Base-by-base conservation (phyloP, 805 yeast genomes). In the Candida tallmaniae region DNA sequence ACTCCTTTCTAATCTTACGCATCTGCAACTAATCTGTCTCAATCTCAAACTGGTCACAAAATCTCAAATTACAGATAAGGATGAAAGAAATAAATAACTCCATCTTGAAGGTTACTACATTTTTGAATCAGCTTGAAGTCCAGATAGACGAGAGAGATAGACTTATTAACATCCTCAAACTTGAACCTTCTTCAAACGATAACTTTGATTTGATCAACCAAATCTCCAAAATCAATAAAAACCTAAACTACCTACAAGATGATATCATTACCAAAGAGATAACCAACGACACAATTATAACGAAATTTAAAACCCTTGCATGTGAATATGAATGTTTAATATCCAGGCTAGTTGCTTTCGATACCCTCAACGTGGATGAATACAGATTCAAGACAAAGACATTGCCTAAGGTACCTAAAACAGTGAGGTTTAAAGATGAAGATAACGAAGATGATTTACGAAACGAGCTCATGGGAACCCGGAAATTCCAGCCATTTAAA, bases 381-480 rank as follows among this genome's bases (percentile, higher is more conserved):
- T 65, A 60, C 37, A 42, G 35, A 23, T 63, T 49, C 34, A 13
- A 21, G 5, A 26, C 18, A 10, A 41, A 32, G 27, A 41, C 35
- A 10, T 23, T 36, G 7, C 43, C 38, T 6, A 35, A 31, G 13
- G 7, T 13, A 17, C 27, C 40, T 24, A 62, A 64, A 36, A 48
- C 63, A 13, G 73, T 67, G 6, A 48, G 73, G 23, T 67, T 67
- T 40, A 49, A 56, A 38, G 72, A 65, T 32, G 50, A 52, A 29
- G 32, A 34, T 20, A 44, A 42, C 13, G 52, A 48, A 32, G 44
- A 45, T n/a, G 52, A 50, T 7, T 32, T 50, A 30, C 36, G 60
- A 25, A 55, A 48, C 32, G 58, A 60, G 32, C 48, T 62, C 27
- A 61, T 60, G 65, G 68, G 65, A 4, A 55, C 65, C 0, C 39